Evolutionary conservation across 1,284 basidiomycete genomes (phyloP).

Genomic region (Apiotrichum montevideense): DNA sequence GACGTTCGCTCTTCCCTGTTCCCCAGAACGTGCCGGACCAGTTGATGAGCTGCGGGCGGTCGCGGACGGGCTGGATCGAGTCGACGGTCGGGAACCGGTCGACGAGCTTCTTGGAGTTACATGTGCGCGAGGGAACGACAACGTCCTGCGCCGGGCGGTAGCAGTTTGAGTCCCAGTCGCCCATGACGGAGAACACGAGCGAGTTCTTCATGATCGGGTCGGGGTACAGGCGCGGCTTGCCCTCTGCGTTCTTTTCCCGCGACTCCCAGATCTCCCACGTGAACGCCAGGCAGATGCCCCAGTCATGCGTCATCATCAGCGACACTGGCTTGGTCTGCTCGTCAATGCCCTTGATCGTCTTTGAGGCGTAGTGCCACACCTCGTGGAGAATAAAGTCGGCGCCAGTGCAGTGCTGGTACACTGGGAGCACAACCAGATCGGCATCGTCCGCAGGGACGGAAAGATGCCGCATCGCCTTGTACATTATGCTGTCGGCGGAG

Average conservation of each 20-base stretch:
- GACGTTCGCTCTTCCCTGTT: conserved; percentile 42
- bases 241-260: conserved; percentile 14
- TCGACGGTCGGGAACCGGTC: conserved; percentile 31
- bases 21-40: conserved; percentile 47
- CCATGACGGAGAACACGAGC: conserved; percentile 44
- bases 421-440: conserved; percentile 47
- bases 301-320: conserved; percentile 49
- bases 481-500: conserved; percentile 45
- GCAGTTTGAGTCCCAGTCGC: conserved; percentile 43
- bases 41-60: conserved; percentile 34
- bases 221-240: conserved; percentile 24
- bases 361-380: conserved; percentile 37
- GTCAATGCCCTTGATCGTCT: conserved; percentile 38
- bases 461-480: conserved; percentile 39
- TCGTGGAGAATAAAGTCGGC: conserved; percentile 44
- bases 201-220: conserved; percentile 40
- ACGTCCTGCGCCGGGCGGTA: conserved; percentile 46
- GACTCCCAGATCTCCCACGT: conserved; percentile 46
- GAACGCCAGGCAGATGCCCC: conserved; percentile 46
- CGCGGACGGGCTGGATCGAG: conserved; percentile 30
- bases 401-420: conserved; percentile 44
- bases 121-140: conserved; percentile 45
- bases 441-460: conserved; percentile 46
- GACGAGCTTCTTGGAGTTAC: conserved; percentile 28
- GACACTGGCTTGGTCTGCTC: conserved; percentile 32